A percentile compares a stretch with the other conserved stretches of the same genome.
These are phyloP conservation scores for Alternaria hordeiaustralica DNA, from an alignment of 2,329 filamentous ascomycete species.

Conservation along the genomic window DNA sequence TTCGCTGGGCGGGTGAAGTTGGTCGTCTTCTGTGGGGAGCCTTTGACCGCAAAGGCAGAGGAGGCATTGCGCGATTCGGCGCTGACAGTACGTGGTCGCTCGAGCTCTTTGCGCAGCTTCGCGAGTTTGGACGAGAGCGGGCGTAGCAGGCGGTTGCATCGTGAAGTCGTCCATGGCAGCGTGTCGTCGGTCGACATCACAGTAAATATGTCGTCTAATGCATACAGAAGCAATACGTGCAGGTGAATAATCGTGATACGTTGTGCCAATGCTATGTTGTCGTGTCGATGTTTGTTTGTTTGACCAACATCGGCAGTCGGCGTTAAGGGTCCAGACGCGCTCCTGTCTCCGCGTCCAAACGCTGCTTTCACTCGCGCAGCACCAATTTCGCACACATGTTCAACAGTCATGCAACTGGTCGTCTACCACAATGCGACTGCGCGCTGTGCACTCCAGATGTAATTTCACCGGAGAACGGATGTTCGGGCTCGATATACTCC, in stretches of 20 bases:
- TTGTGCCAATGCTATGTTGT: slow-evolving; percentile 11
- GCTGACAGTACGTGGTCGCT: slow-evolving; percentile 25
- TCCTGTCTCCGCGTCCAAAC: neutral
- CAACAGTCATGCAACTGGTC: neutral
- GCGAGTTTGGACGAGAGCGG: slow-evolving; percentile 51
- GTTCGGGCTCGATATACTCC: neutral
- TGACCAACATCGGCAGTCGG: slow-evolving; percentile 30
- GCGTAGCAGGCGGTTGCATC: slow-evolving; percentile 52
- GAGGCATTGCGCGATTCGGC: slow-evolving; percentile 31
- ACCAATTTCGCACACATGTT: neutral
- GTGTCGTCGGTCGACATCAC: slow-evolving; percentile 40
- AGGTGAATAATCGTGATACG: neutral
- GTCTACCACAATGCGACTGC: neutral
- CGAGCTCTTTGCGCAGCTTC: slow-evolving; percentile 46
- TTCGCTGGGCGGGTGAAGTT: slow-evolving; percentile 34
- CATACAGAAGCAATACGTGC: slow-evolving; percentile 15
- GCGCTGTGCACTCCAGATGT: neutral
- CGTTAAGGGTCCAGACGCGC: slow-evolving; percentile 10
- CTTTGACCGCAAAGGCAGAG: slow-evolving; percentile 31
- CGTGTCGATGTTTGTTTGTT: slow-evolving; percentile 14
- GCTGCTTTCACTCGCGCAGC: neutral
- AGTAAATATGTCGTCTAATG: slow-evolving; percentile 26
- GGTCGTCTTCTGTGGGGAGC: slow-evolving; percentile 33
- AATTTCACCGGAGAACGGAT: neutral
- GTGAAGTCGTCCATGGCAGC: slow-evolving; percentile 51